These are phyloP conservation scores for Penicillium rolfsii DNA, from an alignment of 2,329 filamentous ascomycete genomes.

Conservation along the genomic window DNA sequence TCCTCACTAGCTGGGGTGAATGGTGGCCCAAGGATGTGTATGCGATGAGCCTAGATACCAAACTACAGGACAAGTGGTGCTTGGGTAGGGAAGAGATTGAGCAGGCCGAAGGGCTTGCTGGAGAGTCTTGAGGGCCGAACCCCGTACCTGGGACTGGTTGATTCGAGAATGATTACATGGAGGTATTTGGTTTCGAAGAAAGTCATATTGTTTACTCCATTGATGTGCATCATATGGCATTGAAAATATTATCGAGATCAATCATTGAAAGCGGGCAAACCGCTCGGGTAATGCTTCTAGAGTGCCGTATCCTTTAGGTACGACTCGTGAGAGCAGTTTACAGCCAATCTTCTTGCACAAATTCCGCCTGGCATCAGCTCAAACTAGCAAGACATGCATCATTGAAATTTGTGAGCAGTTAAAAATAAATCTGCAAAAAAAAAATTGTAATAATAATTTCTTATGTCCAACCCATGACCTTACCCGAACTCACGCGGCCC, in stretches of 20 bases:
- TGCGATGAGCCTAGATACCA: constrained; percentile 24
- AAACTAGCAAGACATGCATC: constrained; percentile 18
- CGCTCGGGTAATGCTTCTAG: too few species aligned
- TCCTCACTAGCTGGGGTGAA: constrained; percentile 36
- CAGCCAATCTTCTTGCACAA: not conserved
- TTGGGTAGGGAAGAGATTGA: constrained; percentile 31
- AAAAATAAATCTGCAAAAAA: constrained; percentile 8
- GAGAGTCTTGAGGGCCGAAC: not conserved
- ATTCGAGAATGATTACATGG: not conserved
- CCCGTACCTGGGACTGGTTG: not conserved
- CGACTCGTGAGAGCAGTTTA: not conserved
- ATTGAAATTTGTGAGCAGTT: constrained; percentile 7
- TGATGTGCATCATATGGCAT: not conserved
- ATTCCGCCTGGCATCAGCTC: not conserved
- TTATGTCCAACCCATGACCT: constrained; percentile 20
- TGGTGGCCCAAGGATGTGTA: constrained; percentile 35
- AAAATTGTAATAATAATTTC: constrained; percentile 9
- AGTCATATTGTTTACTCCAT: not conserved
- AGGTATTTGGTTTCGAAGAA: not conserved
- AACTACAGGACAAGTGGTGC: constrained; percentile 33
- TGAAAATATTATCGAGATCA: not conserved
- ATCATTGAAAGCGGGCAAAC: not conserved
- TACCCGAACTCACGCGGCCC: constrained; percentile 14
- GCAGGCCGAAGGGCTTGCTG: constrained; percentile 20
- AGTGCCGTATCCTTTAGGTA: not conserved